Conservation (phyloP, 495 filamentous ascomycete genomes). For the Hypomontagnella monticulosa region DNA sequence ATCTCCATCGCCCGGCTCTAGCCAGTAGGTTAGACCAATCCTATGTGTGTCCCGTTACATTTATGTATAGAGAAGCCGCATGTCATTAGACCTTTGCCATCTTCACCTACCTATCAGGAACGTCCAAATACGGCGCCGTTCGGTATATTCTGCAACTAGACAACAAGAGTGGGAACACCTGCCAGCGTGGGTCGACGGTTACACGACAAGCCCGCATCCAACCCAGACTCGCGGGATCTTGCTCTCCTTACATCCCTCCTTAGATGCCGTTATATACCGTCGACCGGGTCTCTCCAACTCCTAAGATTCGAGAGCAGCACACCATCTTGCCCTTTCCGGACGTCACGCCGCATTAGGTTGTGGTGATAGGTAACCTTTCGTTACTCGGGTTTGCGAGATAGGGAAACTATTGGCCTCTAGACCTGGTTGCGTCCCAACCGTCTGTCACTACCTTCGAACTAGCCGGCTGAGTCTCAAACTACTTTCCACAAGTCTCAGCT, state of each 20-base stretch:
- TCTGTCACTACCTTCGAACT: not conserved
- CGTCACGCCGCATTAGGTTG: conserved; percentile 29
- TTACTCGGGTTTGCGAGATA: conserved; percentile 9
- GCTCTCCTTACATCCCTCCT: not conserved
- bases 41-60: no score
- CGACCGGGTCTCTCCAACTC: conserved; percentile 4
- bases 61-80: no score
- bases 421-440: not conserved
- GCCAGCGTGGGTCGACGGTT: no score
- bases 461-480: no score
- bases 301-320: conserved; percentile 1
- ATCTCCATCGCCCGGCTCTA: not conserved
- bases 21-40: no score
- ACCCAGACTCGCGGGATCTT: no score
- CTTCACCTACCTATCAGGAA: no score
- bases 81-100: no score
- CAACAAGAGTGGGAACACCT: no score
- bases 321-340: conserved; percentile 14
- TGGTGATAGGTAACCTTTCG: not conserved
- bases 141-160: no score
- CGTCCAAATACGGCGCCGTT: no score
- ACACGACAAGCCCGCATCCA: no score
- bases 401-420: not conserved
- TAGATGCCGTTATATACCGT: not conserved
- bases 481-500: not conserved